Evolutionary conservation across 2,329 filamentous ascomycete genomes (phyloP).

Genomic region (Alternaria conjuncta): DNA sequence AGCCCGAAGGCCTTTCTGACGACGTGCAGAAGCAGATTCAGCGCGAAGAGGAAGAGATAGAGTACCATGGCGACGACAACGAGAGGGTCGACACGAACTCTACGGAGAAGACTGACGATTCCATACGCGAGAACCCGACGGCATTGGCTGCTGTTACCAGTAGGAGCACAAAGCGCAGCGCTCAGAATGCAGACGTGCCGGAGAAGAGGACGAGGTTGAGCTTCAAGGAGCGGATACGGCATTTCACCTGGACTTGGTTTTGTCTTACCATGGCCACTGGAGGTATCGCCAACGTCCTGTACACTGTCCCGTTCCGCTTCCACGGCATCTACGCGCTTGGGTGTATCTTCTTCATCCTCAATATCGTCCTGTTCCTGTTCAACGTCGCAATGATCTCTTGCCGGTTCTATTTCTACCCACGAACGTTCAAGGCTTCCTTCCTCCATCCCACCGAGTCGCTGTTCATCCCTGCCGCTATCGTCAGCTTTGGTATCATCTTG

Average conservation of each 20-base stretch:
- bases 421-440: slow-evolving; percentile 74
- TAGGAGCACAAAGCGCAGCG: slow-evolving; percentile 4
- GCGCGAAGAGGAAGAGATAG: slow-evolving; percentile 1
- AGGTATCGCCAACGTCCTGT: slow-evolving; percentile 65
- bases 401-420: slow-evolving; percentile 73
- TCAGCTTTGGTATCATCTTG: slow-evolving; percentile 68
- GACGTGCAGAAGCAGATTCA: not conserved
- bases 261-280: slow-evolving; percentile 71
- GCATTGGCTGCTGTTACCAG: not conserved
- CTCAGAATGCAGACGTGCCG: not conserved
- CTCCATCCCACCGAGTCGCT: slow-evolving; percentile 78
- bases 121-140: not conserved
- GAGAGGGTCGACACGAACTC: not conserved
- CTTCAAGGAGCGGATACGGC: slow-evolving; percentile 63
- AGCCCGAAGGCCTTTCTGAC: not conserved
- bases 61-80: not conserved
- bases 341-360: slow-evolving; percentile 56
- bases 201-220: slow-evolving; percentile 17
- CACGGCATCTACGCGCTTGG: slow-evolving; percentile 56
- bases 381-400: slow-evolving; percentile 70
- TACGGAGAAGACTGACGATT: slow-evolving; percentile 5
- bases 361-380: slow-evolving; percentile 69
- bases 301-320: slow-evolving; percentile 55
- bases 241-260: slow-evolving; percentile 81
- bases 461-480: slow-evolving; percentile 73